These are phyloP conservation scores for Pyrenophora teres DNA, from an alignment of 2,329 filamentous ascomycete species.

Conservation along the genomic window DNA sequence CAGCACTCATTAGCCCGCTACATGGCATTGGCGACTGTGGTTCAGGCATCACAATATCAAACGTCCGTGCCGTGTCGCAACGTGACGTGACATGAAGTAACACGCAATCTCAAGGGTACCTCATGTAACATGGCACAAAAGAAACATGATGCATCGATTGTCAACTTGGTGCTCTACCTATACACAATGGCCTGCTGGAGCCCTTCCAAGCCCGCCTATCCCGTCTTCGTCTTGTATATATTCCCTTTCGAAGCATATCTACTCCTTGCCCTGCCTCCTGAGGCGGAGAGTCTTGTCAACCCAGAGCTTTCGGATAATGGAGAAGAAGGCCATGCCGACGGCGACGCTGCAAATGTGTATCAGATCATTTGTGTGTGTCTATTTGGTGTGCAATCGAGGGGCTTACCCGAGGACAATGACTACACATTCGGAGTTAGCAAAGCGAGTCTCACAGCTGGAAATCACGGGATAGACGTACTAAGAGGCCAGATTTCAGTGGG, in stretches of 20 bases:
- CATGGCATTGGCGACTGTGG: too few relatives aligned
- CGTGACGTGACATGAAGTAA: neutral
- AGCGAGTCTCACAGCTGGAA: neutral
- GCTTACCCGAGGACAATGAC: constrained; percentile 85
- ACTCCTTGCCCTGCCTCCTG: constrained; percentile 62
- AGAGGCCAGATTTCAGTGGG: constrained; percentile 94
- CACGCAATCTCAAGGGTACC: neutral
- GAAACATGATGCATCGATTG: constrained; percentile 33
- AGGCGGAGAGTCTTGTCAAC: constrained; percentile 94
- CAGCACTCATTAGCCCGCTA: neutral
- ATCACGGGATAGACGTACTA: constrained; percentile 62
- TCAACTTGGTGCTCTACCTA: constrained; percentile 24
- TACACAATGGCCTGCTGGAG: constrained; percentile 31
- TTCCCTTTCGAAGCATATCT: constrained; percentile 21
- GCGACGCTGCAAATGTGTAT: constrained; percentile 58
- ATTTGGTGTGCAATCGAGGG: neutral
- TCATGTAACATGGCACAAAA: constrained; percentile 21
- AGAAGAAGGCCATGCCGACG: constrained; percentile 80
- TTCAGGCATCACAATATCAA: too few relatives aligned
- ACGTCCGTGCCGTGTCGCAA: neutral
- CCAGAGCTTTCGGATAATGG: constrained; percentile 77
- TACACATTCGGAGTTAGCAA: constrained; percentile 47
- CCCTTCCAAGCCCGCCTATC: constrained; percentile 14
- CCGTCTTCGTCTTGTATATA: constrained; percentile 1
- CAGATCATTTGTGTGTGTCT: constrained; percentile 23